Conservation (phyloP, 1,139 yeast genomes). For the Martiniozyma asiatica region DNA sequence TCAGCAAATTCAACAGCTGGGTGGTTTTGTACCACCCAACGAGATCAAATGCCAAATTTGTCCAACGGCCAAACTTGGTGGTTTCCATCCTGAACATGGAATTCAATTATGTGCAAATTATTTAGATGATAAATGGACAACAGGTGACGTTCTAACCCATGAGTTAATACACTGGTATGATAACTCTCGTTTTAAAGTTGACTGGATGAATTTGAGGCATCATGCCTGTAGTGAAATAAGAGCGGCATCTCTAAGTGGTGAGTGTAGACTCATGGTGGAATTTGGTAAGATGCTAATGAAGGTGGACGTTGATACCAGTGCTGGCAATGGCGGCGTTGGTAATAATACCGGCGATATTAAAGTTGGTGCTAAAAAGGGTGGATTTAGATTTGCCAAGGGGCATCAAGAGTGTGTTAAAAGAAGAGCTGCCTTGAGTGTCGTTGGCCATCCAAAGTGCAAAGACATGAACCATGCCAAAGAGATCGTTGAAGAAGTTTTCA, state of each 20-base stretch:
- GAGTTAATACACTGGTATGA: slow-evolving; percentile 93
- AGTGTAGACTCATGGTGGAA: slow-evolving; percentile 84
- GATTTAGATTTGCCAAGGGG: slow-evolving; percentile 51
- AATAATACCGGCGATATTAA: slow-evolving; percentile 49
- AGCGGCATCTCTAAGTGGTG: slow-evolving; percentile 89
- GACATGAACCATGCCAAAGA: slow-evolving; percentile 61
- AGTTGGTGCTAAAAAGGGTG: slow-evolving; percentile 33
- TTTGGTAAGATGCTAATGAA: slow-evolving; percentile 28
- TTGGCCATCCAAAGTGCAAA: slow-evolving; percentile 75
- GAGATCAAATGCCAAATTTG: slow-evolving; percentile 76
- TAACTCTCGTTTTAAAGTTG: slow-evolving; percentile 73
- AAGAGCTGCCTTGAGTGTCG: slow-evolving; percentile 74
- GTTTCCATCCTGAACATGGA: slow-evolving; percentile 85
- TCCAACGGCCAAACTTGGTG: slow-evolving; percentile 68
- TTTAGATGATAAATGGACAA: slow-evolving; percentile 63
- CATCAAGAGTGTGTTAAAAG: slow-evolving; percentile 86
- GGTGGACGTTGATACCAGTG: too few relatives aligned
- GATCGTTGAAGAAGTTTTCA: slow-evolving; percentile 81
- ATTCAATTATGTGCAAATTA: slow-evolving; percentile 80
- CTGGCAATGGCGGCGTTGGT: slow-evolving; percentile 4
- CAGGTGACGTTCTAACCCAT: slow-evolving; percentile 86
- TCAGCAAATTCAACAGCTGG: slow-evolving; percentile 65
- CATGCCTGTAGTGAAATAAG: slow-evolving; percentile 97
- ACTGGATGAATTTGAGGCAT: slow-evolving; percentile 73
- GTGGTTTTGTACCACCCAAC: slow-evolving; percentile 33